These are phyloP conservation scores for Lepidium didymum DNA, from an alignment of 345 rosid species.

Conservation along the genomic window DNA sequence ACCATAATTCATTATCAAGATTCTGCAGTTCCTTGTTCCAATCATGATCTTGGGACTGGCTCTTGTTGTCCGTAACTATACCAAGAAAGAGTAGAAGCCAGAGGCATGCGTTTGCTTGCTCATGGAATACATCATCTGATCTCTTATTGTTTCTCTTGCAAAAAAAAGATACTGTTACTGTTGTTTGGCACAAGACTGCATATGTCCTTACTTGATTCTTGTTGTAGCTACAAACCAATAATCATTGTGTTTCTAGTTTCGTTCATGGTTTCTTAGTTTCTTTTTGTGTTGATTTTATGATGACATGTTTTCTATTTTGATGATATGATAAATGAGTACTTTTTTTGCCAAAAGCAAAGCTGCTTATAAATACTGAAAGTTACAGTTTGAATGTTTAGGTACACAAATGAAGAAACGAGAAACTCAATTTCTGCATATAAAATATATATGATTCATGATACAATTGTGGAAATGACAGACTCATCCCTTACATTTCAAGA, in stretches of 20 bases:
- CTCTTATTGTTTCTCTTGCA: background rate
- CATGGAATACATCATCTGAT: background rate
- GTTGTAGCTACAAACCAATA: conserved; percentile 1
- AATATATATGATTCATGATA: background rate
- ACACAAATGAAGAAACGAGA: background rate
- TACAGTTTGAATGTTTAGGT: background rate
- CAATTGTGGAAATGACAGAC: conserved; percentile 8
- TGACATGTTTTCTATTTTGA: conserved; percentile 2
- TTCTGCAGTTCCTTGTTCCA: conserved; percentile 84
- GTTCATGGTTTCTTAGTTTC: background rate
- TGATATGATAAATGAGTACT: background rate
- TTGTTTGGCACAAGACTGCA: conserved; percentile 8
- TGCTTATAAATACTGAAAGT: background rate
- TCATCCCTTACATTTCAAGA: conserved; percentile 6
- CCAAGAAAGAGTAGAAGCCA: conserved; percentile 68
- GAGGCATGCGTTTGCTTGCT: background rate
- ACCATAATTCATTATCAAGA: conserved; percentile 57
- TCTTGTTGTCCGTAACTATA: conserved; percentile 55
- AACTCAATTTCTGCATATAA: background rate
- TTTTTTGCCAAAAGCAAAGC: background rate
- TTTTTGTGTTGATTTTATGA: background rate
- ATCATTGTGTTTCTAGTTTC: conserved; percentile 8
- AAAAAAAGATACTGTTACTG: background rate
- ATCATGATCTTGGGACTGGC: conserved; percentile 82
- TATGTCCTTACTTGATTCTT: conserved; percentile 1